Percentiles rank a stretch among this genome's conserved stretches.
phyloP scores from a whole-genome alignment of 495 filamentous ascomycete genomes.

The Penicillium paradoxum region DNA sequence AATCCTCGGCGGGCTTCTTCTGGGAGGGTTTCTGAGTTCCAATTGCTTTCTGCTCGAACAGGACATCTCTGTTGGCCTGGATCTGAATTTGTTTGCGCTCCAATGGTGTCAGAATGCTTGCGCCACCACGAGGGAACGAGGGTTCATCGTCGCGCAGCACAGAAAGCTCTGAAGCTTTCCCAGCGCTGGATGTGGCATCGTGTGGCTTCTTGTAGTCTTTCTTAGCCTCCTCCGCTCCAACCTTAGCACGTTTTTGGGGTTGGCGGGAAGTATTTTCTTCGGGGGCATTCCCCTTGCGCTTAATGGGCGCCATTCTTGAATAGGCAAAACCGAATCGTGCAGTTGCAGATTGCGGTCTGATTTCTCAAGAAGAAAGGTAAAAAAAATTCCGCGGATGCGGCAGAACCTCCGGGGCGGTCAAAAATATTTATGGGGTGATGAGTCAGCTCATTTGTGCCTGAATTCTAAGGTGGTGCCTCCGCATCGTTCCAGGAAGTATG shows the following conservation, averaged over 20 bases:
- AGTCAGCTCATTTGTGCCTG: not conserved
- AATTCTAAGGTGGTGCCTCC: not conserved
- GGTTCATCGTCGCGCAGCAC: conserved; percentile 72
- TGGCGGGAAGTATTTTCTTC: conserved; percentile 36
- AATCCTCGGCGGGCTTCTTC: conserved; percentile 37
- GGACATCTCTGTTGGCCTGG: conserved; percentile 84
- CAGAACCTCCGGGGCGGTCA: conserved; percentile 23
- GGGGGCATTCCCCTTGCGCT: conserved; percentile 46
- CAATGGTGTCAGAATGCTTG: conserved; percentile 81
- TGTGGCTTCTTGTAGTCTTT: conserved; percentile 30
- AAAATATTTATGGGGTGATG: not conserved
- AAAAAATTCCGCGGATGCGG: conserved; percentile 32
- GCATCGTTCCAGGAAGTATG: no score
- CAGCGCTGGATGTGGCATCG: conserved; percentile 24
- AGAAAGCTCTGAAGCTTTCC: conserved; percentile 42
- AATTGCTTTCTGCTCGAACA: conserved; percentile 71
- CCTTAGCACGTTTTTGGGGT: conserved; percentile 44
- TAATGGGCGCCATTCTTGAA: conserved; percentile 46
- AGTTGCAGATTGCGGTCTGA: conserved; percentile 26
- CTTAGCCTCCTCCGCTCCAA: conserved; percentile 38
- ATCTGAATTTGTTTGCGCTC: conserved; percentile 96
- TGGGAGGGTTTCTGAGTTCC: conserved; percentile 46
- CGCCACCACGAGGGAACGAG: conserved; percentile 89
- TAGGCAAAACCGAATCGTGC: conserved; percentile 27
- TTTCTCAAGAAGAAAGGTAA: conserved; percentile 31